Base-by-base conservation (phyloP, 192 early-diverging fungal species). In the Coemansia sp. region DNA sequence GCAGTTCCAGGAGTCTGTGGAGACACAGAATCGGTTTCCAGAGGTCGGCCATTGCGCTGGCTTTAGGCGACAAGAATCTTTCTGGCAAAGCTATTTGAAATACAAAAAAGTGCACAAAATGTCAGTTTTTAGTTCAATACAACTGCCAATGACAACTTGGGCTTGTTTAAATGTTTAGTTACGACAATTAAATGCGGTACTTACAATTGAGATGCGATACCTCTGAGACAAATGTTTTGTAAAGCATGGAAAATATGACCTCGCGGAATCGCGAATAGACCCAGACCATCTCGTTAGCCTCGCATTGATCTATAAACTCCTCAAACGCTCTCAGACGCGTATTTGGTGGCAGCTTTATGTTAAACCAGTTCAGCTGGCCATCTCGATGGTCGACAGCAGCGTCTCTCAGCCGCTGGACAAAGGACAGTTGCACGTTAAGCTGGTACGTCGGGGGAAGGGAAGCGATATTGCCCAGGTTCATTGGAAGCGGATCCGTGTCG, bases 151-250 rank as follows among this genome's bases (percentile, higher is more conserved):
- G n/a, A n/a, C n/a, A n/a, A n/a, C n/a, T n/a, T n/a, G n/a, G n/a
- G n/a, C n/a, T n/a, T n/a, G n/a, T n/a, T n/a, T n/a, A n/a, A n/a
- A n/a, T n/a, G n/a, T n/a, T n/a, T n/a, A n/a, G n/a, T n/a, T n/a
- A n/a, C n/a, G n/a, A n/a, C n/a, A n/a, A 22, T 10, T 17, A 28
- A 66, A 22, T 7, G 5, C 30, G 25, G 20, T 22, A 36, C 76
- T 79, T 73, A 73, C 76, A 36, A 48, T 81, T 81, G n/a, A 81
- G 36, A 25, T 62, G 40, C 20, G 72, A 58, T 20, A 81, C 54
- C 25, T 69, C 48, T 2, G 45, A 36, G 5, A 56, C 60, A 69
- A 81, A 81, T 7, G 73, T 33, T 0, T 48, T 28, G 61, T 76
- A 38, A 2, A 76, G 30, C 25, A 73, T 73, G 4, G 63, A 5